Conservation (phyloP, 306 rosid genomes). For the Lathyrus aphaca region DNA sequence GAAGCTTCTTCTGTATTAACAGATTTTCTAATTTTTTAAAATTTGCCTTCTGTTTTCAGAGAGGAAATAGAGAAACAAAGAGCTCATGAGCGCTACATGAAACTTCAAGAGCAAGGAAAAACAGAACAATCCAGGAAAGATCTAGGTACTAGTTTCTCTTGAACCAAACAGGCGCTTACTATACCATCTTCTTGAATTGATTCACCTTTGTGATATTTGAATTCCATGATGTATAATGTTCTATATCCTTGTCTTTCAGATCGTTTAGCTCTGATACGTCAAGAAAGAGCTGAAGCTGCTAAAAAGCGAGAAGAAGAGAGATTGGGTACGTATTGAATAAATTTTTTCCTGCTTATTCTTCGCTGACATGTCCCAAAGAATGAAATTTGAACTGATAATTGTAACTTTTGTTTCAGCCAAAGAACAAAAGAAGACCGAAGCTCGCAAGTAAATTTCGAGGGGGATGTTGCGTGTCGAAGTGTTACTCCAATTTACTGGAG, state of each 20-base stretch:
- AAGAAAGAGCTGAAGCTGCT: conserved; percentile 94
- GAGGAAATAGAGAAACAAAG: conserved; percentile 89
- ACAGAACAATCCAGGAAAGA: conserved; percentile 92
- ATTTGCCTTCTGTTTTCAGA: conserved; percentile 45
- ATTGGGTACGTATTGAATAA: conserved; percentile 53
- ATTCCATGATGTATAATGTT: background rate
- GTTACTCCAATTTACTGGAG: conserved; percentile 26
- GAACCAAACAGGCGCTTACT: background rate
- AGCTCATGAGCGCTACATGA: conserved; percentile 85
- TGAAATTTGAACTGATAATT: conserved; percentile 34
- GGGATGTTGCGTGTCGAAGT: conserved; percentile 6
- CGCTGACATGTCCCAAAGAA: background rate
- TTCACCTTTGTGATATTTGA: background rate
- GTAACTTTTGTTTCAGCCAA: conserved; percentile 55
- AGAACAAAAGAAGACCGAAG: conserved; percentile 80
- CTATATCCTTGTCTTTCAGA: conserved; percentile 49
- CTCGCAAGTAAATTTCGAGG: conserved; percentile 61
- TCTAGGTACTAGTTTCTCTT: conserved; percentile 58
- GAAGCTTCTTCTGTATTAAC: conserved; percentile 24
- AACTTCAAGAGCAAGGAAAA: conserved; percentile 92
- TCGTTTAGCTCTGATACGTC: conserved; percentile 80
- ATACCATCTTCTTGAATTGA: background rate
- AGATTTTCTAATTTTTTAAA: conserved; percentile 5
- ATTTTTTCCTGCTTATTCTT: background rate
- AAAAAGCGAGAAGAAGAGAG: conserved; percentile 83